phyloP scores from a whole-genome alignment of 2,329 filamentous ascomycete genomes.

The Botrytis cinerea region DNA sequence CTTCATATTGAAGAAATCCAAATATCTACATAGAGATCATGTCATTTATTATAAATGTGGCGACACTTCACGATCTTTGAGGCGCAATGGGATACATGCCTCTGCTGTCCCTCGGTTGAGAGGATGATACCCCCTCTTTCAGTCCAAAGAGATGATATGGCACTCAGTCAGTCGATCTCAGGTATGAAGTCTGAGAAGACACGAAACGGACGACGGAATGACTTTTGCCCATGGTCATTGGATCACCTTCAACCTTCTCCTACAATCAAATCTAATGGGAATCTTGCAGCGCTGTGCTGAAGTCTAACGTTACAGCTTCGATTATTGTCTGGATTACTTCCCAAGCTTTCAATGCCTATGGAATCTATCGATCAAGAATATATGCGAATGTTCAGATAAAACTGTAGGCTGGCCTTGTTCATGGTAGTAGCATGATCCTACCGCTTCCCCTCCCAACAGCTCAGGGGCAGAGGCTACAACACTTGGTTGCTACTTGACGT shows the following conservation, averaged over 20 bases:
- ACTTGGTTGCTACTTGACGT: background rate
- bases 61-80: no score
- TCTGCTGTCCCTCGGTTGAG: background rate
- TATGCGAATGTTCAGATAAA: background rate
- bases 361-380: background rate
- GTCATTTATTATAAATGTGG: no score
- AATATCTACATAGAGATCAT: background rate
- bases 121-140: background rate
- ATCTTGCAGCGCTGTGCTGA: background rate
- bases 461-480: background rate
- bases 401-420: background rate
- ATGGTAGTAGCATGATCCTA: background rate
- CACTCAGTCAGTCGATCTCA: no score
- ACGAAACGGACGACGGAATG: no score
- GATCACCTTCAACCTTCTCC: background rate
- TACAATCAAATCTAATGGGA: no score
- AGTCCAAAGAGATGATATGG: background rate
- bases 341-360: background rate
- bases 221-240: background rate
- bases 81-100: background rate
- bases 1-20: no score
- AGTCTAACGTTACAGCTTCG: background rate
- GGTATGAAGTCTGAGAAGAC: rapidly evolving
- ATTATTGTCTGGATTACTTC: background rate
- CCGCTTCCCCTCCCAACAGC: no score